These are phyloP conservation scores for Fusarium devonianum DNA, from an alignment of 2,329 filamentous ascomycete species.

Conservation along the genomic window DNA sequence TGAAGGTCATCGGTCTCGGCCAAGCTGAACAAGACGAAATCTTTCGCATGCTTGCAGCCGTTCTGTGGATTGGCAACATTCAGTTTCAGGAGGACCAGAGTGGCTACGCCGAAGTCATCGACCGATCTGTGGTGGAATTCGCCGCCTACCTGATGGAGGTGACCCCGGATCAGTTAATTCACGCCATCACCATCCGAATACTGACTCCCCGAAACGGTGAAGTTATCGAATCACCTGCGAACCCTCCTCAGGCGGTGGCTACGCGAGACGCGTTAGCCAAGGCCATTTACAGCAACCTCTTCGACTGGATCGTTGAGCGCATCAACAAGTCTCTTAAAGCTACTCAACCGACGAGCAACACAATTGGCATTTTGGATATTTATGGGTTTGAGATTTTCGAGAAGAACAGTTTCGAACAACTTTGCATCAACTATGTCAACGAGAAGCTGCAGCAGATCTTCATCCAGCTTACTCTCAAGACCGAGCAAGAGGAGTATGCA, in stretches of 20 bases:
- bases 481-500: conserved; percentile 97
- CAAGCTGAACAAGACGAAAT: conserved; percentile 94
- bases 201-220: conserved; percentile 73
- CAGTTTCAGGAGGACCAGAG: conserved; percentile 88
- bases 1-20: conserved; percentile 89
- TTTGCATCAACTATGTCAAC: conserved; percentile 99
- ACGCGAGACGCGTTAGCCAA: conserved; percentile 92
- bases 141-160: conserved; percentile 93
- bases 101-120: conserved; percentile 84
- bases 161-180: conserved; percentile 78
- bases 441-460: conserved; percentile 99
- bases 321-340: conserved; percentile 89
- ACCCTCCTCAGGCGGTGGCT: conserved; percentile 82
- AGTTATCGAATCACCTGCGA: conserved; percentile 78
- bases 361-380: conserved; percentile 96
- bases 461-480: conserved; percentile 94
- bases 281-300: conserved; percentile 96
- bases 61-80: conserved; percentile 95
- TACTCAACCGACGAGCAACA: conserved; percentile 76
- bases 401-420: conserved; percentile 97
- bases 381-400: conserved; percentile 99
- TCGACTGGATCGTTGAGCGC: conserved; percentile 96
- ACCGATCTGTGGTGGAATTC: conserved; percentile 93
- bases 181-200: conserved; percentile 88
- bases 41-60: conserved; percentile 90